Evolutionary conservation across 169 alveolate species (phyloP).

Genomic region (Nephromyces sp.): DNA sequence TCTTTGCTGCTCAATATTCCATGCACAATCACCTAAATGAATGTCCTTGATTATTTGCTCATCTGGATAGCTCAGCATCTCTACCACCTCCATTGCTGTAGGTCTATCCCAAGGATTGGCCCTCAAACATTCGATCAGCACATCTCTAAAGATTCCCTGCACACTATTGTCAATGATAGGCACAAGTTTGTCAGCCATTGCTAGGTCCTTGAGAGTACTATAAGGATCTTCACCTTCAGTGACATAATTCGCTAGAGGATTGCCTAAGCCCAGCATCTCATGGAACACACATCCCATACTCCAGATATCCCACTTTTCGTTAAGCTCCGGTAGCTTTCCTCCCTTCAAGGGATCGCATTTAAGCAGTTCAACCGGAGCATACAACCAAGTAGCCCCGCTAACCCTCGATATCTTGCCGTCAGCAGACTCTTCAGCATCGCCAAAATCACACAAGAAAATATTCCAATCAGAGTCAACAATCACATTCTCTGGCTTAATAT

Average conservation of each 20-base stretch:
- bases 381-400: conserved; percentile 82
- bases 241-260: conserved; percentile 24
- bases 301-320: conserved; percentile 64
- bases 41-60: conserved; percentile 38
- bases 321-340: conserved; percentile 34
- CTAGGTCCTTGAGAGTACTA: conserved; percentile 28
- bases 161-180: conserved; percentile 18
- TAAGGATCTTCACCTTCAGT: conserved; percentile 17
- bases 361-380: conserved; percentile 77
- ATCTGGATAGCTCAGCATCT: conserved; percentile 49
- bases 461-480: conserved; percentile 48
- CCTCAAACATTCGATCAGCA: conserved; percentile 52
- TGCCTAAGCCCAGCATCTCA: conserved; percentile 53
- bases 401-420: conserved; percentile 58
- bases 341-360: conserved; percentile 50
- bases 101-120: conserved; percentile 59
- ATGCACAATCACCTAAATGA: no score
- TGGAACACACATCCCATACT: conserved; percentile 60
- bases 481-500: conserved; percentile 59
- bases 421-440: conserved; percentile 65
- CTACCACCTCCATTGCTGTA: conserved; percentile 55
- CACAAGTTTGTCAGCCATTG: conserved; percentile 19
- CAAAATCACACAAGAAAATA: conserved; percentile 61
- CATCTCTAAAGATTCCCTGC: conserved; percentile 51
- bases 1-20: no score